Conservation (phyloP, 495 filamentous ascomycete genomes). For the Penicillium waksmanii region DNA sequence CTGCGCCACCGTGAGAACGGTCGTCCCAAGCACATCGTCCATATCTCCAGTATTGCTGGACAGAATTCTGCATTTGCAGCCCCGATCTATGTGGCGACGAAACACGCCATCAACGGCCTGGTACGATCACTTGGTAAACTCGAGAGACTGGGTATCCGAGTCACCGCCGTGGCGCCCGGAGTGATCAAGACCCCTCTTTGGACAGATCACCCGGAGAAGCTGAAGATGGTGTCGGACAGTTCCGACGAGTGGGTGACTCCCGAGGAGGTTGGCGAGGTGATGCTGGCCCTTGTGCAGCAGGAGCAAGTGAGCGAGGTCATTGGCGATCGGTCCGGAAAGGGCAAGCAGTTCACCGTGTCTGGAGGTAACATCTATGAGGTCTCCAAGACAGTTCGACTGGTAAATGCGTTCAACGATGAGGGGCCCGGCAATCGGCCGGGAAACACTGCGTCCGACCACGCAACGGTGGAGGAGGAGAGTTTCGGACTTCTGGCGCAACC, state of each 20-base stretch:
- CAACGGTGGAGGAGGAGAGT: slow-evolving; percentile 46
- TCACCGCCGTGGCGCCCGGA: slow-evolving; percentile 69
- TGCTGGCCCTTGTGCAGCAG: slow-evolving; percentile 62
- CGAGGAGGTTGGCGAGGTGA: slow-evolving; percentile 67
- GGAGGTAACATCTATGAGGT: slow-evolving; percentile 65
- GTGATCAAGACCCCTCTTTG: slow-evolving; percentile 70
- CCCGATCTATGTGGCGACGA: slow-evolving; percentile 65
- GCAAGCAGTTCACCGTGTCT: slow-evolving; percentile 35
- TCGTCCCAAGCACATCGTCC: slow-evolving; percentile 56
- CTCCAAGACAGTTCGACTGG: slow-evolving; percentile 55
- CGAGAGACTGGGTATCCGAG: slow-evolving; percentile 57
- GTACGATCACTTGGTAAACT: slow-evolving; percentile 57
- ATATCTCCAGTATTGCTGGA: slow-evolving; percentile 67
- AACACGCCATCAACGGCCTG: slow-evolving; percentile 65
- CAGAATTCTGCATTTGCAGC: slow-evolving; percentile 52
- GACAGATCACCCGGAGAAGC: slow-evolving; percentile 70
- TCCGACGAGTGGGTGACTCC: slow-evolving; percentile 64
- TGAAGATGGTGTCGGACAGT: slow-evolving; percentile 53
- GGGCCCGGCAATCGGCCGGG: slow-evolving; percentile 55
- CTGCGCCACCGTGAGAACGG: slow-evolving; percentile 35
- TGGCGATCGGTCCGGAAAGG: slow-evolving; percentile 40
- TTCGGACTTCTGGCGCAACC: slow-evolving; percentile 46
- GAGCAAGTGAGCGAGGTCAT: slow-evolving; percentile 47
- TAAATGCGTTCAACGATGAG: slow-evolving; percentile 59
- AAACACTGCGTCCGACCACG: slow-evolving; percentile 49